Evolutionary conservation across 768 basidiomycete genomes (phyloP), one percentile per base, ranked within the genome.

Genomic region (Psilocybe tampanensis): DNA sequence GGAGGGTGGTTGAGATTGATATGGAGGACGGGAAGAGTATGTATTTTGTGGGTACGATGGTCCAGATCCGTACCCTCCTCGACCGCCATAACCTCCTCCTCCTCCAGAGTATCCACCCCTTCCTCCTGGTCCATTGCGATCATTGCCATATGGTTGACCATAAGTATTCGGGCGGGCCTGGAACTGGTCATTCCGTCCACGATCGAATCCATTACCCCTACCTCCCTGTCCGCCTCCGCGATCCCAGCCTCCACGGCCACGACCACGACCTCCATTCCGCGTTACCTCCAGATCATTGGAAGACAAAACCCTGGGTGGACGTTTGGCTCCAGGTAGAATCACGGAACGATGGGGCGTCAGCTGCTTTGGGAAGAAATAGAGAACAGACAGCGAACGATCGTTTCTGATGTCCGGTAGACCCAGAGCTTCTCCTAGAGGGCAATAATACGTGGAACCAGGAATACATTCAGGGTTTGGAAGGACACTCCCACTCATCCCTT

Each of bases 301-400:
- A 11, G 81, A 84, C 36, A 99, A 78, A 1, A 86, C 72, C 9
- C 86, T 82, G 9, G 80, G 73, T 1, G 84, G 78, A 55, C 80
- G 81, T 61, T 74, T 83, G 24, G 83, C 85, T 1, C 92, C 92
- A 8, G 88, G 88, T 1, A 99, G 78, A 23, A 98, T 74, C 42
- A 89, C 76, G 15, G 94, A 96, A 45, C 84, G 86, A 69, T 99
- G 97, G 1, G 94, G 92, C 2, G 82, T 82, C 12, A 88, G 70
- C 66, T 98, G 96, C 66, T 85, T 83, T 0, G 97, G 95, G 82
- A 95, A 97, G 71, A 84, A 87, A 72, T 94, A 98, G 29, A 87
- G 72, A 2, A 88, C 94, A 0, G 94, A 95, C 12, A 98, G 76
- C 9, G 95, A 92, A 21, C 85, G 82, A 72, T 99, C 95, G 68